Evolutionary conservation across 768 basidiomycete genomes (phyloP), one percentile per base, ranked within the genome.

Genomic region (Russula sp.): DNA sequence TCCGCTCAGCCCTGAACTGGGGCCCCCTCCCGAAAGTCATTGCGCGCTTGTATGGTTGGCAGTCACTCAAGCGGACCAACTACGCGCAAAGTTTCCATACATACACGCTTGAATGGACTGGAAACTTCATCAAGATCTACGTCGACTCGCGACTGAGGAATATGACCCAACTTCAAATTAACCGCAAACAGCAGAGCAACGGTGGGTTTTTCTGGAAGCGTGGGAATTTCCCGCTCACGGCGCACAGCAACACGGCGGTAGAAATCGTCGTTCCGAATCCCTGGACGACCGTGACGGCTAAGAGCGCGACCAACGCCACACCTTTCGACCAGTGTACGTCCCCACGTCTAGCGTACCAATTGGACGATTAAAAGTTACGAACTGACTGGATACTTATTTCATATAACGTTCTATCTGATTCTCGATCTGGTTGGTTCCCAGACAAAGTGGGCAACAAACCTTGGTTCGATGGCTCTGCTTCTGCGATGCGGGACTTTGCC

Each of bases 401-500:
- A 20, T 48, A 40, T 60, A 84, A 86, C 84, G 18, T 94, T 95
- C 74, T 94, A 90, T 75, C 75, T 94, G 31, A 84, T 91, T 69
- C 75, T 95, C 71, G 82, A 89, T 71, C 81, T 94, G 40, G 91
- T 35, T 83, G 79, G 79, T 83, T 82, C 78, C 78, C 78, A 3
- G 82, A 83, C 61, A 73, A 78, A 10, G 83, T 88, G 49, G 91
- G 91, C 18, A 77, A 75, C 67, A 79, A 79, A 72, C 73, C 73
- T 80, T 92, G 89, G 90, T 78, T 85, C 37, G 85, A 92, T 71
- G 75, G 75, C n/a, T 81, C 81, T 59, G 66, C 14, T 73, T 75
- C 78, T n/a, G 89, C 89, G 9, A 89, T 89, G 87, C 75, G 73
- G 50, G 86, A 88, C 58, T 91, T 91, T 72, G 83, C 85, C 18